These are phyloP conservation scores for Mrakia gelida DNA, from an alignment of 768 basidiomycete genomes.

Conservation along the genomic window DNA sequence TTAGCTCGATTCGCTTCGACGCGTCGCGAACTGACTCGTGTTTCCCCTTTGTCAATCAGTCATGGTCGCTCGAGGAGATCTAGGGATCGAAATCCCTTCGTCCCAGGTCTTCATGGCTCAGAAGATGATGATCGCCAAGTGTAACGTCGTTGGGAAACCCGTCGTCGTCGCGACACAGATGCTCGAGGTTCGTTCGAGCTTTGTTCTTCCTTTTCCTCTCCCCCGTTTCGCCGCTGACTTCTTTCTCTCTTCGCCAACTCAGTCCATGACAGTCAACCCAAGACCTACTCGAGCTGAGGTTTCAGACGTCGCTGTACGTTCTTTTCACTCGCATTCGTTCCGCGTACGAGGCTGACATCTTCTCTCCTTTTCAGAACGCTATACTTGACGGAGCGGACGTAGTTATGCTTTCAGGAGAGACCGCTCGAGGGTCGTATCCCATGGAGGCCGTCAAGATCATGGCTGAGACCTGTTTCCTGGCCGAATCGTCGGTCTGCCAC, in stretches of 20 bases:
- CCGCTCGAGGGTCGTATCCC: conserved; percentile 95
- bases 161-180: conserved; percentile 83
- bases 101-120: conserved; percentile 98
- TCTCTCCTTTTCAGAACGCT: conserved; percentile 56
- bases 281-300: conserved; percentile 97
- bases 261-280: conserved; percentile 99
- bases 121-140: conserved; percentile 84
- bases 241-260: conserved; percentile 25
- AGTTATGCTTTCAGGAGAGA: conserved; percentile 99
- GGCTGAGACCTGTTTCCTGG: conserved; percentile 97
- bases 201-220: background rate
- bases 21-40: background rate
- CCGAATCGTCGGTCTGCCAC: conserved; percentile 92
- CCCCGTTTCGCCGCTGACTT: conserved; percentile 20
- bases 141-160: conserved; percentile 92
- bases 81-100: conserved; percentile 99
- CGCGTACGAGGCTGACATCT: too few relatives aligned
- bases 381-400: conserved; percentile 98
- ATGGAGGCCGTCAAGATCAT: conserved; percentile 98
- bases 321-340: too few relatives aligned
- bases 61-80: conserved; percentile 99
- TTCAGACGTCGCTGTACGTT: conserved; percentile 75
- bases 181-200: conserved; percentile 53
- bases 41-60: conserved; percentile 56
- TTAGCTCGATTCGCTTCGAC: background rate